Conservation (phyloP, 2,329 filamentous ascomycete genomes). For the Truncatella angustata region DNA sequence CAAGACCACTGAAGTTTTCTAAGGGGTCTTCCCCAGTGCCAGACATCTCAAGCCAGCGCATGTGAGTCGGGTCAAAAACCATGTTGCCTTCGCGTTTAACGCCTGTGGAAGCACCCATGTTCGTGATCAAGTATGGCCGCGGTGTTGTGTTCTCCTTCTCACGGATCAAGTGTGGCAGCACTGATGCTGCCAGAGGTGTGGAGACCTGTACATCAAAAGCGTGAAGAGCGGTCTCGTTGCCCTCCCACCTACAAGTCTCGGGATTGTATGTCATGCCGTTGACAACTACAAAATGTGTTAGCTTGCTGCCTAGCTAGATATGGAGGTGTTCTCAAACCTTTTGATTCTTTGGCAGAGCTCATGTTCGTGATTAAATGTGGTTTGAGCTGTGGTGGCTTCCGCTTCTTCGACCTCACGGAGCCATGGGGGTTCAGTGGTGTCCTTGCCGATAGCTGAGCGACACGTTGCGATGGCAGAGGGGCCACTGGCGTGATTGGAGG, state of each 20-base stretch:
- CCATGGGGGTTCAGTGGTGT: constrained; percentile 41
- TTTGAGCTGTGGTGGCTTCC: constrained; percentile 61
- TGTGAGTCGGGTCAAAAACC: constrained; percentile 95
- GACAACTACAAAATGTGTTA: constrained; percentile 54
- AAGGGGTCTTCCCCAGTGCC: constrained; percentile 56
- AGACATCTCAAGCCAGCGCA: constrained; percentile 87
- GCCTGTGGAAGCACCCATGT: constrained; percentile 79
- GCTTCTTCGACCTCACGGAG: constrained; percentile 53
- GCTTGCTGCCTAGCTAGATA: constrained; percentile 3
- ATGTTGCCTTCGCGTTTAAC: constrained; percentile 96
- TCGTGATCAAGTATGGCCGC: constrained; percentile 81
- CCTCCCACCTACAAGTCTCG: constrained; percentile 84
- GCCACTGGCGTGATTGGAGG: constrained; percentile 46
- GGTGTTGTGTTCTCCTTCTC: constrained; percentile 62
- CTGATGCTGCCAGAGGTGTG: constrained; percentile 50
- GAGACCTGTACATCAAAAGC: constrained; percentile 69
- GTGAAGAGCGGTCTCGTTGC: constrained; percentile 82
- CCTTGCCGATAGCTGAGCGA: constrained; percentile 51
- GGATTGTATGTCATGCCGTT: constrained; percentile 98
- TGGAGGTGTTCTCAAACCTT: constrained; percentile 58
- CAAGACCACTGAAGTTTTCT: constrained; percentile 66
- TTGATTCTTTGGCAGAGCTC: constrained; percentile 69
- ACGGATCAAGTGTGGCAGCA: constrained; percentile 38
- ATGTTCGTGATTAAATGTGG: constrained; percentile 89
- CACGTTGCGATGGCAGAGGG: constrained; percentile 54